Percentiles rank a stretch among this genome's conserved stretches.
These are phyloP conservation scores for Ascomycota sp. DNA, from an alignment of 2,329 filamentous ascomycete species.

Conservation along the genomic window DNA sequence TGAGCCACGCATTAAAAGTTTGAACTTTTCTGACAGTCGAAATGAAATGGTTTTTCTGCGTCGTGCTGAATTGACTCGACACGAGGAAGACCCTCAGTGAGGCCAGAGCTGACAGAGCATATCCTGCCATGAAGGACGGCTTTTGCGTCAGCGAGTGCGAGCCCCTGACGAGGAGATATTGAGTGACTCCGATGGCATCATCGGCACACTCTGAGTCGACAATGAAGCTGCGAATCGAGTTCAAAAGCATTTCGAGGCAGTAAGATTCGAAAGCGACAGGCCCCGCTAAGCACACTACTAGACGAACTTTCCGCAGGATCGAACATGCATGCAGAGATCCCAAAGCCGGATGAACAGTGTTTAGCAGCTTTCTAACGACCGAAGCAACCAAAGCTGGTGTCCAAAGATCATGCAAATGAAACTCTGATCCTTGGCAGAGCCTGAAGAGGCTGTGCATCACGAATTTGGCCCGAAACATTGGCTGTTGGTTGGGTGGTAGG, in stretches of 20 bases:
- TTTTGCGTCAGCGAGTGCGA: slow-evolving; percentile 36
- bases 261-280: slow-evolving; percentile 52
- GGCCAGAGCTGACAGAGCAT: slow-evolving; percentile 55
- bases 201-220: slow-evolving; percentile 72
- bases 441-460: slow-evolving; percentile 54
- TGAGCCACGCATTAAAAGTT: slow-evolving; percentile 59
- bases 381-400: slow-evolving; percentile 51
- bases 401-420: slow-evolving; percentile 46
- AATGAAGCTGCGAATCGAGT: slow-evolving; percentile 55
- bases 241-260: slow-evolving; percentile 72
- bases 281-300: slow-evolving; percentile 61
- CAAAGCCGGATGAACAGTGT: slow-evolving; percentile 59
- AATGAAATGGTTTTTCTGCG: slow-evolving; percentile 63
- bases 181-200: slow-evolving; percentile 67
- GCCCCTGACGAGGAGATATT: slow-evolving; percentile 58
- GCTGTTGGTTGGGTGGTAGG: slow-evolving; percentile 63
- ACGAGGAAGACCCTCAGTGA: slow-evolving; percentile 57
- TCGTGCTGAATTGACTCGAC: slow-evolving; percentile 54
- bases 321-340: slow-evolving; percentile 74
- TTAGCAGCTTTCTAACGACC: slow-evolving; percentile 55
- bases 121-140: slow-evolving; percentile 60
- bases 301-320: slow-evolving; percentile 63
- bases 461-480: slow-evolving; percentile 59
- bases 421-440: slow-evolving; percentile 50
- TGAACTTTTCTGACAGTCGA: slow-evolving; percentile 55